Conservation (phyloP, 371 early-diverging fungal species). For the Neoconidiobolus thromboides region DNA sequence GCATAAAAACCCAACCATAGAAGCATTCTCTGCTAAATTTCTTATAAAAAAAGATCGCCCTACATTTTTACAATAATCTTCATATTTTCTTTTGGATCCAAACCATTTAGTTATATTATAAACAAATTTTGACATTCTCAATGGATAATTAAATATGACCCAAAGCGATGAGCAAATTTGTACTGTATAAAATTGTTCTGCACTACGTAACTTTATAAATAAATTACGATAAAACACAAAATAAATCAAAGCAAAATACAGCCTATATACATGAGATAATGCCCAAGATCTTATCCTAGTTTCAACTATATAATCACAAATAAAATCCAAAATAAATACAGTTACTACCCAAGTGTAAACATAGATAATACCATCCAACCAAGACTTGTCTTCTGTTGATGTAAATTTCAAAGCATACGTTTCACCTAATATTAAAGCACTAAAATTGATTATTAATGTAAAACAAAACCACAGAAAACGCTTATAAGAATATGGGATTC, state of each 20-base stretch:
- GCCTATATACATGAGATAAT: conserved; percentile 36
- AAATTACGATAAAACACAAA: conserved; percentile 59
- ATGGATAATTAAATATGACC: conserved; percentile 50
- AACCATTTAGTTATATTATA: conserved; percentile 24
- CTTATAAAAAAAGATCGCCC: conserved; percentile 46
- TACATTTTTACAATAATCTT: conserved; percentile 38
- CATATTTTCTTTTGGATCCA: conserved; percentile 31
- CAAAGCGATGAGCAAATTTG: conserved; percentile 48
- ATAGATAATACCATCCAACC: conserved; percentile 36
- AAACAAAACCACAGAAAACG: conserved; percentile 57
- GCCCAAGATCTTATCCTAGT: conserved; percentile 43
- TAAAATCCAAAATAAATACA: conserved; percentile 36
- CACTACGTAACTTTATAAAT: conserved; percentile 43
- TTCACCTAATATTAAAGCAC: conserved; percentile 48
- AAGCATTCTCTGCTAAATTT: conserved; percentile 52
- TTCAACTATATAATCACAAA: conserved; percentile 40
- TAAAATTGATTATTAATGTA: conserved; percentile 32
- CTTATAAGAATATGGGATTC: conserved; percentile 42
- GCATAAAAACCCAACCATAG: conserved; percentile 51
- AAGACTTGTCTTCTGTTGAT: conserved; percentile 27
- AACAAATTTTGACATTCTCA: conserved; percentile 39
- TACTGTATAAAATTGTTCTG: conserved; percentile 35
- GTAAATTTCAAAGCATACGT: conserved; percentile 37
- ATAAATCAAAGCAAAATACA: conserved; percentile 56
- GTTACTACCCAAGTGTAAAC: conserved; percentile 52